These are phyloP conservation scores for Agrocybe pediades DNA, from an alignment of 768 basidiomycete genomes.

Conservation along the genomic window DNA sequence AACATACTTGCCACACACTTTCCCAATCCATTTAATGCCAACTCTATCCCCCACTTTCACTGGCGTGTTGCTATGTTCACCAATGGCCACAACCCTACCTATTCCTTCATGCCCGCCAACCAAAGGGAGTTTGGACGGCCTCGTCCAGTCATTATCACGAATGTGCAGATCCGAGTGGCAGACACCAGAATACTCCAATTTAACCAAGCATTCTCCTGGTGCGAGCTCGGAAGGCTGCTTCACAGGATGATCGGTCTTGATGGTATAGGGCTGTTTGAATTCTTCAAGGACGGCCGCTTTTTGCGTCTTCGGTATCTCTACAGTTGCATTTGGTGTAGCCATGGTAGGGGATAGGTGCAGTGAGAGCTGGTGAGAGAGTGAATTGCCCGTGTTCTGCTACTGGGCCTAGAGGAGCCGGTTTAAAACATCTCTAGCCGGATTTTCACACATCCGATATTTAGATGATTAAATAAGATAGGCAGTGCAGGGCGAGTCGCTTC, in stretches of 20 bases:
- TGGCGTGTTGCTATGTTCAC: slow-evolving; percentile 48
- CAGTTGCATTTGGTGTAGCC: background rate
- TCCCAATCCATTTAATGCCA: slow-evolving; percentile 72
- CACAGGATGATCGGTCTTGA: slow-evolving; percentile 52
- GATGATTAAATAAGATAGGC: too few relatives aligned
- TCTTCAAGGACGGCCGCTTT: slow-evolving; percentile 37
- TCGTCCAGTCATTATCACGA: slow-evolving; percentile 67
- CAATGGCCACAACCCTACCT: slow-evolving; percentile 78
- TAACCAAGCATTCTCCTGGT: slow-evolving; percentile 71
- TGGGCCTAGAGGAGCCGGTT: background rate
- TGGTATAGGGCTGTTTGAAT: slow-evolving; percentile 27
- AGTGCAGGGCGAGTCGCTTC: background rate
- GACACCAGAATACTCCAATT: slow-evolving; percentile 60
- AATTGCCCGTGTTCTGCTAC: background rate
- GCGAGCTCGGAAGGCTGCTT: slow-evolving; percentile 54
- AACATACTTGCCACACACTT: slow-evolving; percentile 38
- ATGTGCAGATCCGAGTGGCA: slow-evolving; percentile 82
- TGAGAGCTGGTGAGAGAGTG: background rate
- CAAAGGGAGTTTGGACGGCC: slow-evolving; percentile 51
- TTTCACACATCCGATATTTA: background rate
- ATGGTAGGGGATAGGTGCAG: background rate
- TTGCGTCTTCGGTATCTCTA: slow-evolving; percentile 37
- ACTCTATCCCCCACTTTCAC: slow-evolving; percentile 77
- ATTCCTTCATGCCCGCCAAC: slow-evolving; percentile 84
- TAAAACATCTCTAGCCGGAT: background rate